phyloP scores from a whole-genome alignment of 495 filamentous ascomycete species.

The Sabuloglossum arenarium region DNA sequence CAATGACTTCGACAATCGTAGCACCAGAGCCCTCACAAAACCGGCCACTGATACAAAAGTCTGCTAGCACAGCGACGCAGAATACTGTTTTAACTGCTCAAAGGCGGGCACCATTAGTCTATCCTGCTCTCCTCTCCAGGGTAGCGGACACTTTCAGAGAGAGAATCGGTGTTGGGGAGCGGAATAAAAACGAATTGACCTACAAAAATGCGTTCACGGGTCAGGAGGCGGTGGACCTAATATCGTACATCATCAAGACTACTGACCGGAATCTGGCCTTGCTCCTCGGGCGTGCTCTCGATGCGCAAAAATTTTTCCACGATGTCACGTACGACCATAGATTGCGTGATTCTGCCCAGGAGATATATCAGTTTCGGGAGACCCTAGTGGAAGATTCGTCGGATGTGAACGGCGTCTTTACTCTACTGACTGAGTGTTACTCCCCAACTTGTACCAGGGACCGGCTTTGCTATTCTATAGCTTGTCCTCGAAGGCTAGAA shows the following conservation, averaged over 20 bases:
- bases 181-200: slow-evolving; percentile 87
- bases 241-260: slow-evolving; percentile 87
- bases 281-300: slow-evolving; percentile 77
- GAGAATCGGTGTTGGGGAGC: slow-evolving; percentile 58
- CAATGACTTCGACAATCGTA: slow-evolving; percentile 67
- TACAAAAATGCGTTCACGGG: slow-evolving; percentile 96
- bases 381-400: slow-evolving; percentile 76
- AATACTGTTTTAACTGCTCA: slow-evolving; percentile 28
- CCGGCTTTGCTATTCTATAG: slow-evolving; percentile 94
- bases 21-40: slow-evolving; percentile 24
- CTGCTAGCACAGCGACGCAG: slow-evolving; percentile 11
- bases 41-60: slow-evolving; percentile 26
- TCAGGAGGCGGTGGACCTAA: slow-evolving; percentile 83
- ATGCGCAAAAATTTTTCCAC: slow-evolving; percentile 99
- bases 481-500: slow-evolving; percentile 82
- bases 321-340: slow-evolving; percentile 98
- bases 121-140: slow-evolving; percentile 75
- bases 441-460: slow-evolving; percentile 92
- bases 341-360: slow-evolving; percentile 67
- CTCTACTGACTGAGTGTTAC: slow-evolving; percentile 89
- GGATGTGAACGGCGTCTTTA: slow-evolving; percentile 91
- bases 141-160: slow-evolving; percentile 84
- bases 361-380: slow-evolving; percentile 94
- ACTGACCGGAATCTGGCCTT: slow-evolving; percentile 89
- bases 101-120: slow-evolving; percentile 56